Evolutionary conservation across 2,329 filamentous ascomycete genomes (phyloP).

Genomic region (Sordariomycetes sp.): DNA sequence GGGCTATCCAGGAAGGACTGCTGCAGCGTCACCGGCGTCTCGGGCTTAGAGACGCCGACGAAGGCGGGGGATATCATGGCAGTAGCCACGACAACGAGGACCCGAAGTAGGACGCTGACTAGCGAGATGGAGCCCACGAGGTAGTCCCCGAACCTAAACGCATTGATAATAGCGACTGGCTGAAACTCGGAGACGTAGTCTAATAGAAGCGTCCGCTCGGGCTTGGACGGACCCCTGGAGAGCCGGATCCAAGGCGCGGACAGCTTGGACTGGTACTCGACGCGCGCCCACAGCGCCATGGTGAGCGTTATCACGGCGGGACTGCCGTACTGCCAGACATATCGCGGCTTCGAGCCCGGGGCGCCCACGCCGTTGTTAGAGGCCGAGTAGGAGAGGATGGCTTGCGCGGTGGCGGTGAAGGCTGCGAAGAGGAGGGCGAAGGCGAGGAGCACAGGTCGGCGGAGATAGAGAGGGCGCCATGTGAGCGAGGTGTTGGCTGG

Average conservation of each 20-base stretch:
- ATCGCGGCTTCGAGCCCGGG: constrained; percentile 13
- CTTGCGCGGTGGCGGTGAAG: constrained; percentile 16
- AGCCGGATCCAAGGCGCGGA: constrained; percentile 23
- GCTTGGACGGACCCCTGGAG: constrained; percentile 13
- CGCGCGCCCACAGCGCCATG: constrained; percentile 19
- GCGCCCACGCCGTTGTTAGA: constrained; percentile 15
- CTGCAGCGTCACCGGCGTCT: constrained; percentile 12
- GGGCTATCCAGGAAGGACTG: constrained; percentile 15
- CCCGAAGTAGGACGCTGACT: constrained; percentile 16
- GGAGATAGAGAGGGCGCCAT: constrained; percentile 22
- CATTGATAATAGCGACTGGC: constrained; percentile 13
- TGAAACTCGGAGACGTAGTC: constrained; percentile 20
- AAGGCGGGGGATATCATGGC: constrained; percentile 20
- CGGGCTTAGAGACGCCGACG: constrained; percentile 12
- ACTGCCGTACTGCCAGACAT: constrained; percentile 22
- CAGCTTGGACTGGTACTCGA: constrained; percentile 23
- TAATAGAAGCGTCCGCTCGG: constrained; percentile 19
- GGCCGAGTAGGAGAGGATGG: constrained; percentile 16
- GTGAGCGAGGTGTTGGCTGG: constrained; percentile 1
- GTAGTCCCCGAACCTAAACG: constrained; percentile 18
- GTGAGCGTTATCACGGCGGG: constrained; percentile 18
- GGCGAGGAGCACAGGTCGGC: constrained; percentile 14
- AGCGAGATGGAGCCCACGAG: constrained; percentile 15
- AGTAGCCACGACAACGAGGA: constrained; percentile 20
- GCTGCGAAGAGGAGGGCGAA: constrained; percentile 16